phyloP scores from a whole-genome alignment of 371 early-diverging fungal species.

The Syncephalastrum racemosum region DNA sequence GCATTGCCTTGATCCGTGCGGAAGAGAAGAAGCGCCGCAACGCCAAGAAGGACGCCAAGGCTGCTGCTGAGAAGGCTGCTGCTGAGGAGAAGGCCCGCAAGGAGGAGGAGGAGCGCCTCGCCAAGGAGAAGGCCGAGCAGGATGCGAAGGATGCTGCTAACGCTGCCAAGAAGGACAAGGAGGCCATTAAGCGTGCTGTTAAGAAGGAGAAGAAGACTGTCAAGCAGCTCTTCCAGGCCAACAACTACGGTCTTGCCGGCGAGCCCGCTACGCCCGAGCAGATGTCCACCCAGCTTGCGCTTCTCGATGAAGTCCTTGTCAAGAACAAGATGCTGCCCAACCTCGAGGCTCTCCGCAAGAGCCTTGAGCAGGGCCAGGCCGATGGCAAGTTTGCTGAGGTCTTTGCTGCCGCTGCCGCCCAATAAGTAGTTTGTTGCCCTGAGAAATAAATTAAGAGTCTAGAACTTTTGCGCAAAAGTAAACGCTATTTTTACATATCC shows the following conservation, averaged over 20 bases:
- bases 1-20: slow-evolving; percentile 88
- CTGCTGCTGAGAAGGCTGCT: slow-evolving; percentile 71
- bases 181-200: slow-evolving; percentile 75
- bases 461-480: too few species aligned
- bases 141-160: slow-evolving; percentile 64
- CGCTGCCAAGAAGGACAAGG: slow-evolving; percentile 72
- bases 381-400: slow-evolving; percentile 55
- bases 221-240: slow-evolving; percentile 74
- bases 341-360: slow-evolving; percentile 54
- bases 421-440: too few species aligned
- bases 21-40: slow-evolving; percentile 87
- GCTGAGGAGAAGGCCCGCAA: slow-evolving; percentile 63
- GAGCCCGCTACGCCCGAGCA: slow-evolving; percentile 53
- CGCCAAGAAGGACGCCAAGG: slow-evolving; percentile 87
- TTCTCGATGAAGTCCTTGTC: slow-evolving; percentile 70
- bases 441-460: too few species aligned
- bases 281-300: slow-evolving; percentile 63
- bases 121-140: slow-evolving; percentile 57
- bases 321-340: slow-evolving; percentile 64
- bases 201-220: slow-evolving; percentile 93
- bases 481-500: too few species aligned
- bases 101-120: slow-evolving; percentile 49
- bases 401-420: slow-evolving; percentile 42
- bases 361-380: slow-evolving; percentile 56
- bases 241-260: slow-evolving; percentile 77